Evolutionary conservation across 768 basidiomycete genomes (phyloP).

Genomic region (Tricholoma sp.): DNA sequence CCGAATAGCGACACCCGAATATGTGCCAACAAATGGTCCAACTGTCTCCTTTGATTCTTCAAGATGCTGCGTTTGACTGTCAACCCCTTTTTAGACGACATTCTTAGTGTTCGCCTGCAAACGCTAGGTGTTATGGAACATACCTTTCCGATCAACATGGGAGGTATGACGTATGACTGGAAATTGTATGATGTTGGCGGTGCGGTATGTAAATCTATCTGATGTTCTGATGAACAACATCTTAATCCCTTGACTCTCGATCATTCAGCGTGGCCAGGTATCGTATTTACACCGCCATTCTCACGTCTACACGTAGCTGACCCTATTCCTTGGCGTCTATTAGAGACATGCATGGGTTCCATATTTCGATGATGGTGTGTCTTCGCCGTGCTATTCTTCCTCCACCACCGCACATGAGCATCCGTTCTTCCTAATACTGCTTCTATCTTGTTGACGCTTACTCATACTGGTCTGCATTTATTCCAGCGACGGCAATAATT

Average conservation of each 20-base stretch:
- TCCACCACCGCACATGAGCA: conserved; percentile 10
- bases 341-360: conserved; percentile 80
- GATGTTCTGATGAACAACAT: background rate
- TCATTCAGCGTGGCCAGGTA: conserved; percentile 55
- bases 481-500: conserved; percentile 73
- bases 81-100: conserved; percentile 47
- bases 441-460: conserved; percentile 1
- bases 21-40: conserved; percentile 65
- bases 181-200: conserved; percentile 82
- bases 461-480: background rate
- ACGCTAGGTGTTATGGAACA: conserved; percentile 79
- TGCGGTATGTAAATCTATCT: conserved; percentile 44
- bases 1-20: conserved; percentile 65
- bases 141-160: conserved; percentile 61
- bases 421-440: background rate
- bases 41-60: background rate
- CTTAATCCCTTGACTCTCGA: background rate
- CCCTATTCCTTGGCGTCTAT: conserved; percentile 6
- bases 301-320: conserved; percentile 8
- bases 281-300: conserved; percentile 2
- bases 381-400: conserved; percentile 16
- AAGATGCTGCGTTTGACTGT: background rate
- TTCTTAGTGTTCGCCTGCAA: conserved; percentile 75
- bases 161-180: conserved; percentile 66
- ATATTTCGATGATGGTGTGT: conserved; percentile 79